Percentiles rank a stretch among this genome's conserved stretches.
Conservation (phyloP, 2,329 filamentous ascomycete genomes). For the Colletotrichum horii region DNA sequence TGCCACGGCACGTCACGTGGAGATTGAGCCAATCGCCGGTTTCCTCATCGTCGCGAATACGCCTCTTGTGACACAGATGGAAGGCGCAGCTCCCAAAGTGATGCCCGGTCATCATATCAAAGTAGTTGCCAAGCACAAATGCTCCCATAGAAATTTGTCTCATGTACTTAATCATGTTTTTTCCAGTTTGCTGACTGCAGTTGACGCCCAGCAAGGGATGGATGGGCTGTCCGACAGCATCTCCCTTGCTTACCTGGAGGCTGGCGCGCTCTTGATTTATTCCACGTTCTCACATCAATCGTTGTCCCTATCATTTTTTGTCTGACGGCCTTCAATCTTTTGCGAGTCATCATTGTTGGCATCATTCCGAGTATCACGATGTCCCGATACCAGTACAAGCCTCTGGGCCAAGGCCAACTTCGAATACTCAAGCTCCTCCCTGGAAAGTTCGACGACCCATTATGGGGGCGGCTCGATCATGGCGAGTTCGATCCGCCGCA, state of each 20-base stretch:
- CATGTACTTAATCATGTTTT: not conserved
- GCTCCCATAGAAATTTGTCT: not conserved
- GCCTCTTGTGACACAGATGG: not conserved
- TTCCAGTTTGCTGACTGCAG: not conserved
- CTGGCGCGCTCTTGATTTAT: not conserved
- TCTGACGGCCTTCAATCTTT: no score
- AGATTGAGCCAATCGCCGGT: no score
- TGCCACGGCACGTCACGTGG: no score
- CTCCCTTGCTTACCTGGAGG: not conserved
- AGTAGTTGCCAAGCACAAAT: no score
- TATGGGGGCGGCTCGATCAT: not conserved
- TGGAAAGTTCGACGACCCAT: not conserved
- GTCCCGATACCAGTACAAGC: not conserved
- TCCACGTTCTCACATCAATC: no score
- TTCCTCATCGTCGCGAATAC: not conserved
- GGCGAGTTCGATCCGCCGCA: not conserved
- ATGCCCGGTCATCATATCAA: no score
- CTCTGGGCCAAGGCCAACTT: not conserved
- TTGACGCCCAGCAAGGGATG: accelerated
- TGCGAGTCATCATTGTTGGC: not conserved
- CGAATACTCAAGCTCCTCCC: not conserved
- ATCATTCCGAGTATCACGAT: not conserved
- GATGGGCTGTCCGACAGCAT: not conserved
- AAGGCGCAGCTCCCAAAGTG: not conserved
- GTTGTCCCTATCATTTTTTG: no score